Evolutionary conservation across 257 asterid genomes (phyloP).

Genomic region (Przewalskia tangutica): DNA sequence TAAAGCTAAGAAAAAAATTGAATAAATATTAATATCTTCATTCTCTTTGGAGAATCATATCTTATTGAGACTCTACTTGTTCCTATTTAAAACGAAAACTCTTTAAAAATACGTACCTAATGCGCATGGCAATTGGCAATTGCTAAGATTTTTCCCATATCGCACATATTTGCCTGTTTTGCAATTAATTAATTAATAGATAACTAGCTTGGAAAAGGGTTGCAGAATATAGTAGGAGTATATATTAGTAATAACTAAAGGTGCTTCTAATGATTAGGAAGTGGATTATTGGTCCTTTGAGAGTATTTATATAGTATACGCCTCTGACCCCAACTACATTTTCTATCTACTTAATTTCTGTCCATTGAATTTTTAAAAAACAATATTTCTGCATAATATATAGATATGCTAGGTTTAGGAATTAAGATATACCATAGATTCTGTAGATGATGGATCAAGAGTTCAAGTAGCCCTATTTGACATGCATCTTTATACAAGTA

Average conservation of each 20-base stretch:
- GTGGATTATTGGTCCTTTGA: not conserved
- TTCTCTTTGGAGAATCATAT: not conserved
- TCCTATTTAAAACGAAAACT: not conserved
- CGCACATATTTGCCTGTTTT: not conserved
- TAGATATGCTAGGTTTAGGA: not conserved
- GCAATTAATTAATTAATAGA: not conserved
- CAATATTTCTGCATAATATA: not conserved
- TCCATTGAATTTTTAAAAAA: not conserved
- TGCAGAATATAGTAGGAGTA: no score
- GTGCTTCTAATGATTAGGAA: conserved; percentile 1
- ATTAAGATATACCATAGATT: not conserved
- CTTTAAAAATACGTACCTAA: not conserved
- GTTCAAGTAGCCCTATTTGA: not conserved
- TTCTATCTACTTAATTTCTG: not conserved
- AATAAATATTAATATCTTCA: not conserved
- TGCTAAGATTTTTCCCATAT: not conserved
- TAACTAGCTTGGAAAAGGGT: not conserved
- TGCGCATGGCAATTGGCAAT: not conserved
- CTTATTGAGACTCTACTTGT: not conserved
- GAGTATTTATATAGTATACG: not conserved
- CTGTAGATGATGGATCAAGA: not conserved
- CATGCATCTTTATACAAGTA: not conserved
- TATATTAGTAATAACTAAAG: no score
- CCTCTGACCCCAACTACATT: not conserved
- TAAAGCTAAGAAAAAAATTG: not conserved